Evolutionary conservation across 768 basidiomycete species (phyloP).

Genomic region (Krasilnikovozyma curviuscula): DNA sequence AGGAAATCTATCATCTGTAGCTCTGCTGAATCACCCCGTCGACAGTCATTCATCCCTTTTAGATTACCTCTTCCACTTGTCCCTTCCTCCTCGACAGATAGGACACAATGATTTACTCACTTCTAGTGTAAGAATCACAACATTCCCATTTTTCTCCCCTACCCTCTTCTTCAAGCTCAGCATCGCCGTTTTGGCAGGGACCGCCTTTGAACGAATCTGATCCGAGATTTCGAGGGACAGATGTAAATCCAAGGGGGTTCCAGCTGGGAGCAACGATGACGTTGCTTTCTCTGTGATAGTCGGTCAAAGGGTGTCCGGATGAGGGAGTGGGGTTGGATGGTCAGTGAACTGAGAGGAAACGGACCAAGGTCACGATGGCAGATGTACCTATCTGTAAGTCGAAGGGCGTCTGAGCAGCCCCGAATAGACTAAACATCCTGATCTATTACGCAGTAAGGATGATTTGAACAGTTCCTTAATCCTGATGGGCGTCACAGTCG

Average conservation of each 20-base stretch:
- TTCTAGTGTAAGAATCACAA: constrained; percentile 65
- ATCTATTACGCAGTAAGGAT: too few relatives aligned
- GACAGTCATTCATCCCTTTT: neutral
- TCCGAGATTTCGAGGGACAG: constrained; percentile 83
- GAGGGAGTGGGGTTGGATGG: too few relatives aligned
- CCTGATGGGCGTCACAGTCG: too few relatives aligned
- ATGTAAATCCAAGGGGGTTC: constrained; percentile 64
- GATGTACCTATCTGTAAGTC: too few relatives aligned
- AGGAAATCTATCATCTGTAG: neutral
- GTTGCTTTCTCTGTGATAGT: constrained; percentile 97
- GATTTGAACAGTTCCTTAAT: too few relatives aligned
- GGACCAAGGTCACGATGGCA: too few relatives aligned
- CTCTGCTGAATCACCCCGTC: neutral
- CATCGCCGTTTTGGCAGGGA: constrained; percentile 68
- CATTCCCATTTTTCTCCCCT: constrained; percentile 88
- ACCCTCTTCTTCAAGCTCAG: constrained; percentile 66
- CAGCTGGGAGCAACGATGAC: constrained; percentile 63
- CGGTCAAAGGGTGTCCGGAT: too few relatives aligned
- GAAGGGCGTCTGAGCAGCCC: too few relatives aligned
- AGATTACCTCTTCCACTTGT: neutral
- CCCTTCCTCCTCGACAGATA: neutral
- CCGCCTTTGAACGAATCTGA: constrained; percentile 80
- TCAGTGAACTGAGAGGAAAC: too few relatives aligned
- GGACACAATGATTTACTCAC: constrained; percentile 33
- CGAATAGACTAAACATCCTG: too few relatives aligned